Conservation (phyloP, 1,284 basidiomycete species). For the Lentinula novae-zelandiae region DNA sequence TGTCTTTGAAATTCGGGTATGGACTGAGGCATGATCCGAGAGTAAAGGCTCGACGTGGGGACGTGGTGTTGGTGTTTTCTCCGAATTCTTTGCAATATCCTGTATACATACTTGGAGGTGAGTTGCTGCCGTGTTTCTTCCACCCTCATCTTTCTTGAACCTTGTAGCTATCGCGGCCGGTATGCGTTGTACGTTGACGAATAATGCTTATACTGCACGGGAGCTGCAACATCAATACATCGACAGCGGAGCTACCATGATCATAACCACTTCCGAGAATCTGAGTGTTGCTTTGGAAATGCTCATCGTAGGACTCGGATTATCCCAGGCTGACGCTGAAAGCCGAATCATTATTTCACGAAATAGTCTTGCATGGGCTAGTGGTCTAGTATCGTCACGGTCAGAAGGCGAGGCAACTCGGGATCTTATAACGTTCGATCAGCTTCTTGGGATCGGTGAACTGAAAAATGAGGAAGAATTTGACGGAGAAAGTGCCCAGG, state of each 20-base stretch:
- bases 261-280: conserved; percentile 53
- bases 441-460: conserved; percentile 41
- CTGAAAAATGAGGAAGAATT: conserved; percentile 47
- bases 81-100: conserved; percentile 68
- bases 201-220: conserved; percentile 38
- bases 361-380: conserved; percentile 36
- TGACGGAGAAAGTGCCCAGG: conserved; percentile 41
- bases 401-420: conserved; percentile 22
- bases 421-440: conserved; percentile 32
- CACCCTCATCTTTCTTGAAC: not conserved
- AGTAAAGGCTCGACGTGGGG: conserved; percentile 33
- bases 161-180: conserved; percentile 42
- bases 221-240: conserved; percentile 49
- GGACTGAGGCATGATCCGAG: conserved; percentile 43
- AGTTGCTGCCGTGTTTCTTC: conserved; percentile 8
- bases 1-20: conserved; percentile 54
- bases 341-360: conserved; percentile 43
- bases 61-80: conserved; percentile 51
- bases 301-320: conserved; percentile 31
- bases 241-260: conserved; percentile 50
- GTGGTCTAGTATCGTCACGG: conserved; percentile 25
- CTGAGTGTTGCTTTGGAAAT: conserved; percentile 39
- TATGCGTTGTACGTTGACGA: conserved; percentile 44
- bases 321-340: conserved; percentile 31
- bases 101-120: conserved; percentile 51